These are phyloP conservation scores for Tetrahymena malaccensis DNA, from an alignment of 73 alveolate species.

Conservation along the genomic window DNA sequence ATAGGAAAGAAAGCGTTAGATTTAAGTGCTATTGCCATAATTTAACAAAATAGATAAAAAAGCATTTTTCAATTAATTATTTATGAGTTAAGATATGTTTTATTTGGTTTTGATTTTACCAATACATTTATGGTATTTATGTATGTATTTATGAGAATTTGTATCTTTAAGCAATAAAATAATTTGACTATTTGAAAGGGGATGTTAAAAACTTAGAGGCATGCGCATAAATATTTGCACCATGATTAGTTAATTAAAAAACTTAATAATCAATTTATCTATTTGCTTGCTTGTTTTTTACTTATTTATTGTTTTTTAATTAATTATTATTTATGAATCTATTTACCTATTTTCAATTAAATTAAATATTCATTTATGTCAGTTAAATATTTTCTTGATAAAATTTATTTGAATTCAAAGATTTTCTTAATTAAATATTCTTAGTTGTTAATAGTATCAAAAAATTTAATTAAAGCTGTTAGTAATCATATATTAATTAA, in stretches of 20 bases:
- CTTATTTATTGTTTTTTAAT: not conserved
- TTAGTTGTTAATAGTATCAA: too few relatives aligned
- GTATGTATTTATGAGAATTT: not conserved
- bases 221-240: not conserved
- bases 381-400: not conserved
- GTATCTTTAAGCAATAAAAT: not conserved
- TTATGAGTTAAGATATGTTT: not conserved
- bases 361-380: not conserved
- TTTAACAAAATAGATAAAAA: not conserved
- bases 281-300: not conserved
- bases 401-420: not conserved
- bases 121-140: not conserved
- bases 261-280: not conserved
- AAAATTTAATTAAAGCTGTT: not conserved
- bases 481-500: not conserved
- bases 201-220: not conserved
- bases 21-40: not conserved
- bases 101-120: not conserved
- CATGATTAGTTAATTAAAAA: not conserved
- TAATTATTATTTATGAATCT: too few relatives aligned
- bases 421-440: too few relatives aligned
- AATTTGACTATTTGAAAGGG: not conserved
- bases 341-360: not conserved
- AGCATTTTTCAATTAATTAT: too few relatives aligned
- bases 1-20: not conserved